Percentiles rank a stretch among this genome's conserved stretches.
Evolutionary conservation across 495 filamentous ascomycete species (phyloP).

Genomic region (Penicillium paxilli): DNA sequence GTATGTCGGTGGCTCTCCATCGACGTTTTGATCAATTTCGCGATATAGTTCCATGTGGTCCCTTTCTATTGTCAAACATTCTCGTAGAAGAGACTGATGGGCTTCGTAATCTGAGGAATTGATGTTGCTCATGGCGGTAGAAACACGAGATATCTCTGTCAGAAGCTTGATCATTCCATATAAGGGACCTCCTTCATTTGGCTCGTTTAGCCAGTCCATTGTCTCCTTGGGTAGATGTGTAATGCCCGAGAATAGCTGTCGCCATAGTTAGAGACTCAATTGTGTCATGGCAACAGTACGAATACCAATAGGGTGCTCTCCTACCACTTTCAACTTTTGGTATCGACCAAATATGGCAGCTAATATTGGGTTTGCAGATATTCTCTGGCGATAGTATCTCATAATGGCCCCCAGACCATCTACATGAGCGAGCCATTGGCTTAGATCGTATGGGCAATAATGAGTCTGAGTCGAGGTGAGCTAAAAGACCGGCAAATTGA

Average conservation of each 20-base stretch:
- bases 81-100: background rate
- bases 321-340: slow-evolving; percentile 4
- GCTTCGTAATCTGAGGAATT: background rate
- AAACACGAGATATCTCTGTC: slow-evolving; percentile 1
- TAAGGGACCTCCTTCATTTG: background rate
- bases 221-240: slow-evolving; percentile 2
- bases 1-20: slow-evolving; percentile 2
- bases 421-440: slow-evolving; percentile 3
- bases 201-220: slow-evolving; percentile 1
- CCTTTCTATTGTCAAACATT: background rate
- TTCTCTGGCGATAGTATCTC: background rate
- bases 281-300: background rate
- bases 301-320: background rate
- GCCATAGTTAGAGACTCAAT: background rate
- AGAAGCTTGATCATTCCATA: background rate
- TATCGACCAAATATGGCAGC: background rate
- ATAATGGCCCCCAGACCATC: slow-evolving; percentile 1
- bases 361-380: background rate
- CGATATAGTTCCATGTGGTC: background rate
- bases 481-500: background rate
- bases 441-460: background rate
- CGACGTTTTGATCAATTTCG: background rate
- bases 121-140: background rate
- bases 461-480: background rate
- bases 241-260: background rate